Evolutionary conservation across 331 rosid species (phyloP).

Genomic region (Pyrus hybrid): DNA sequence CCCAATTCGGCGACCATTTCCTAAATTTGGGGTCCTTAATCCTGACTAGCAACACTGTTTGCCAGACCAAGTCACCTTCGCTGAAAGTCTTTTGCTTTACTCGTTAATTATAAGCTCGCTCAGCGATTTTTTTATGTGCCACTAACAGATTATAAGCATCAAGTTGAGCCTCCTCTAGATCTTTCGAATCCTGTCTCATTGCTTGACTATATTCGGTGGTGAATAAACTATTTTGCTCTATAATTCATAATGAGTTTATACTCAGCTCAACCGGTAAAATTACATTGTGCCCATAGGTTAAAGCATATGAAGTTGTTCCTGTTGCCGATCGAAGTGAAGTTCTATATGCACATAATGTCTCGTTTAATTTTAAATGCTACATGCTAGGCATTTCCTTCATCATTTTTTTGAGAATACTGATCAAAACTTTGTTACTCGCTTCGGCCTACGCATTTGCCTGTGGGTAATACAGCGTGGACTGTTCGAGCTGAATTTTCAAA

Average conservation of each 20-base stretch:
- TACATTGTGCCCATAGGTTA: not conserved
- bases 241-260: not conserved
- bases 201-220: not conserved
- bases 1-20: not conserved
- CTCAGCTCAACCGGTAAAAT: not conserved
- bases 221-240: not conserved
- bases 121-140: too few relatives aligned
- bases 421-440: not conserved
- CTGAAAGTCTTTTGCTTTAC: too few relatives aligned
- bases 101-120: too few relatives aligned
- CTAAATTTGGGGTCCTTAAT: not conserved
- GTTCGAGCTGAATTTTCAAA: not conserved
- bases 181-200: too few relatives aligned
- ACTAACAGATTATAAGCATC: too few relatives aligned
- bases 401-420: not conserved
- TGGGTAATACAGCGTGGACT: not conserved
- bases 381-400: not conserved
- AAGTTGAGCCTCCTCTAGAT: too few relatives aligned
- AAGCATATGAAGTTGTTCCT: not conserved
- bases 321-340: not conserved
- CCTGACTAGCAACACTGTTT: fast-evolving
- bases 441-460: not conserved
- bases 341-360: too few relatives aligned
- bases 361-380: not conserved
- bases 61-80: too few relatives aligned